Evolutionary conservation across 345 rosid species (phyloP), one percentile per base, ranked within the genome.

Genomic region (Hibiscus syriacus): DNA sequence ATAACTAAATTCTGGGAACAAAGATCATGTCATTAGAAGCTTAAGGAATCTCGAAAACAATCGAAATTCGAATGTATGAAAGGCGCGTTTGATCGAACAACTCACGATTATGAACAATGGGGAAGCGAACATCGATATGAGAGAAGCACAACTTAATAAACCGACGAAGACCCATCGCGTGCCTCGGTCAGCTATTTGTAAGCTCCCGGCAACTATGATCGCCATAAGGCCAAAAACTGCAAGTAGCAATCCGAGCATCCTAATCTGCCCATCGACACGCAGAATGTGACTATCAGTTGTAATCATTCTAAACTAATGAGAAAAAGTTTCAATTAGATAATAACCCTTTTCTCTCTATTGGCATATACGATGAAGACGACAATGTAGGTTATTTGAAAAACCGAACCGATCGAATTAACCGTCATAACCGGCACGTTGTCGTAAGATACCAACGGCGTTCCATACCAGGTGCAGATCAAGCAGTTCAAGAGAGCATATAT

Each of bases 51-150:
- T 45, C 49, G 6, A 13, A 16, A 14, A 45, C 49, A 45, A 45
- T 4, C 6, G 19, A n/a, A n/a, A n/a, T n/a, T n/a, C n/a, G n/a
- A 45, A 45, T 45, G 30, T 8, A 25, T 25, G 59, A 53, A 48
- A 46, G 5, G 22, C 5, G 53, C 55, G 6, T 5, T 32, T 39
- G 48, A 43, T 13, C 17, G 19, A 48, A 5, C n/a, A 22, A 79
- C 98, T 83, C 78, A 92, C 98, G 25, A 92, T 88, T 70, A 92
- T 80, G 76, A 90, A 82, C 82, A 92, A 79, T 0, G 98, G 98
- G 13, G 98, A 92, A 6, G 95, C 98, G 64, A 85, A 88, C 98
- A 92, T 92, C 20, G 91, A 87, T 55, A 90, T 78, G 67, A 90
- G 95, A 82, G 92, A 79, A 74, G 63, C 79, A 49, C 84, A 71